Evolutionary conservation across 306 rosid genomes (phyloP), one percentile per base, ranked within the genome.

Genomic region (Psophocarpus tetragonolobus): DNA sequence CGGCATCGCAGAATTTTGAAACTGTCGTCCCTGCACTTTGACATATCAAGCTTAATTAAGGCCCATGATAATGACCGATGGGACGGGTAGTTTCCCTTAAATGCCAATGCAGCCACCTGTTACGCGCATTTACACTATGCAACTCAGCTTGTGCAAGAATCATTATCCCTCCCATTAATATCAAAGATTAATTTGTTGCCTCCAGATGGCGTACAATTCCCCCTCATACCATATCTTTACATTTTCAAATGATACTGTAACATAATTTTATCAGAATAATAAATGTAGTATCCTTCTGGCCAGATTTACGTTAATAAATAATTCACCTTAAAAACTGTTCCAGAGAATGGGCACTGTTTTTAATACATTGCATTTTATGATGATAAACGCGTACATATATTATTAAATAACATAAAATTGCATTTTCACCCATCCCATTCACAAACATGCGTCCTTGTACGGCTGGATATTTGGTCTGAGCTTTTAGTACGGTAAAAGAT

Each of bases 101-200:
- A 30, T 57, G 57, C 41, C 6, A 60, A 42, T 63, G 50, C n/a
- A 57, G 42, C 54, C 80, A 76, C 73, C 61, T 76, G 41, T 35
- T 48, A 48, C 45, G 74, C 3, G 15, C 81, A 65, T 65, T 65
- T 65, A 76, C 32, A 3, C 38, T 27, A n/a, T 7, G 14, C 39
- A 36, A 76, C 38, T n/a, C n/a, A 20, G 65, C n/a, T 23, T 32
- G 41, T 21, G 45, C 69, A 35, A 21, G 70, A 11, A 53, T 63
- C 79, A 74, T 67, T 51, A 66, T 64, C 71, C 32, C 27, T 45
- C 2, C 18, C 64, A 79, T 70, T 45, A 47, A 75, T 74, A 61
- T 74, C 51, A 3, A 29, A 11, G 3, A 61, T 45, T 21, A 75
- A 33, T 47, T 75, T 53, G 62, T 2, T 45, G 61, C 48, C 30